Conservation (phyloP, 2,329 filamentous ascomycete genomes). For the Fusarium floridanum region DNA sequence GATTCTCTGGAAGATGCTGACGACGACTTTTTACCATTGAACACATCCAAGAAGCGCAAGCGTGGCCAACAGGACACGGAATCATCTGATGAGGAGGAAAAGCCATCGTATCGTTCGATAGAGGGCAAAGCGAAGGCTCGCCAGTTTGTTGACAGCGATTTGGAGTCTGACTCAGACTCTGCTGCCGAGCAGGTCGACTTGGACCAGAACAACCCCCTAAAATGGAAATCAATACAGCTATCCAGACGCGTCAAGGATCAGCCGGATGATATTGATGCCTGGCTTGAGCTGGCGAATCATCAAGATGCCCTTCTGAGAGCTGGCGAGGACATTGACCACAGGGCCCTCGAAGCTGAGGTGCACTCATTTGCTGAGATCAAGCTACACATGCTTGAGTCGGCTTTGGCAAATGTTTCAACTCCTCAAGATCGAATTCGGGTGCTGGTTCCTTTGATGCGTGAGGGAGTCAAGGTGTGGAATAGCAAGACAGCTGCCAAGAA, state of each 20-base stretch:
- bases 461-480: slow-evolving; percentile 82
- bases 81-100: slow-evolving; percentile 61
- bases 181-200: slow-evolving; percentile 52
- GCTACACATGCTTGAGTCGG: slow-evolving; percentile 83
- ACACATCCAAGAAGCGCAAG: slow-evolving; percentile 58
- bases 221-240: slow-evolving; percentile 71
- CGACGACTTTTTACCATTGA: slow-evolving; percentile 65
- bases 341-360: slow-evolving; percentile 69
- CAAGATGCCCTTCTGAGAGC: slow-evolving; percentile 76
- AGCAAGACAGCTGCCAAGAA: slow-evolving; percentile 68
- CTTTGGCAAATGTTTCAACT: slow-evolving; percentile 68
- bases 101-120: slow-evolving; percentile 74
- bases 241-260: slow-evolving; percentile 72
- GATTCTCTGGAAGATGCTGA: slow-evolving; percentile 41
- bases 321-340: slow-evolving; percentile 58
- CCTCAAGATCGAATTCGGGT: slow-evolving; percentile 69
- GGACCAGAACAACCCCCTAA: slow-evolving; percentile 60
- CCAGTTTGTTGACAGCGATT: slow-evolving; percentile 62
- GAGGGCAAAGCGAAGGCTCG: slow-evolving; percentile 70
- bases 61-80: slow-evolving; percentile 48
- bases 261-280: slow-evolving; percentile 77
- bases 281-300: slow-evolving; percentile 83
- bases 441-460: slow-evolving; percentile 76
- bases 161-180: slow-evolving; percentile 62
- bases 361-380: slow-evolving; percentile 83